Evolutionary conservation across 2,329 filamentous ascomycete genomes (phyloP).

Genomic region (Waltergamsia citrina): DNA sequence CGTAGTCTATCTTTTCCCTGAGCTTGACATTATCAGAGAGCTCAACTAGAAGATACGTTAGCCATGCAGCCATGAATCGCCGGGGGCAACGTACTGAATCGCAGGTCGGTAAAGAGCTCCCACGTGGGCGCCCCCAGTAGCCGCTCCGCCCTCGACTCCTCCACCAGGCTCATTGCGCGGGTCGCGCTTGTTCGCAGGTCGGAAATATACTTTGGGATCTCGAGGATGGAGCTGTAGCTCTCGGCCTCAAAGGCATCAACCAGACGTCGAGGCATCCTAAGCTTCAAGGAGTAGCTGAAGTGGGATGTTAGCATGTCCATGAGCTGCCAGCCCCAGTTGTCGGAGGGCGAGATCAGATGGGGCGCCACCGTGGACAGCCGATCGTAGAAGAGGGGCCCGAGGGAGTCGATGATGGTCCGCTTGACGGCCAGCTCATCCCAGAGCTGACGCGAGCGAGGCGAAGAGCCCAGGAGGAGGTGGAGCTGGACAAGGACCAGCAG

Average conservation of each 20-base stretch:
- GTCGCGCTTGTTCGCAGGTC: conserved; percentile 39
- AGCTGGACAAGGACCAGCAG: conserved; percentile 41
- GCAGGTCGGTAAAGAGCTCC: conserved; percentile 29
- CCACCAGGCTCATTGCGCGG: conserved; percentile 39
- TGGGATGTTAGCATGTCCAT: conserved; percentile 33
- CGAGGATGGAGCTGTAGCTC: conserved; percentile 40
- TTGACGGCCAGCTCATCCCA: conserved; percentile 46
- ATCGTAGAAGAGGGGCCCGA: conserved; percentile 46
- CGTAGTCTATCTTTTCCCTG: conserved; percentile 38
- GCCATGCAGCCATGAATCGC: accelerated
- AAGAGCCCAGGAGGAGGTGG: conserved; percentile 40
- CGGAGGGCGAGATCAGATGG: conserved; percentile 19
- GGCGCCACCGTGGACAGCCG: conserved; percentile 43
- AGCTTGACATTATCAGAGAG: conserved; percentile 28
- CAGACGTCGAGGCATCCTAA: conserved; percentile 30
- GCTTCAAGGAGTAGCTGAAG: conserved; percentile 33
- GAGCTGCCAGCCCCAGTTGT: conserved; percentile 21
- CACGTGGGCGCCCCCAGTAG: conserved; percentile 28
- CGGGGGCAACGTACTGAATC: conserved; percentile 31
- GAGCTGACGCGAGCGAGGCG: conserved; percentile 32
- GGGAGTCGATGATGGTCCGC: conserved; percentile 46
- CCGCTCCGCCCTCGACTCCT: conserved; percentile 37
- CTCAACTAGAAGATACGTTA: conserved; percentile 20
- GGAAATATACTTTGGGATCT: conserved; percentile 33
- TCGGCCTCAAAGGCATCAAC: conserved; percentile 38